These are phyloP conservation scores for Ilyonectria mors-panacis DNA, from an alignment of 2,329 filamentous ascomycete genomes.

Conservation along the genomic window DNA sequence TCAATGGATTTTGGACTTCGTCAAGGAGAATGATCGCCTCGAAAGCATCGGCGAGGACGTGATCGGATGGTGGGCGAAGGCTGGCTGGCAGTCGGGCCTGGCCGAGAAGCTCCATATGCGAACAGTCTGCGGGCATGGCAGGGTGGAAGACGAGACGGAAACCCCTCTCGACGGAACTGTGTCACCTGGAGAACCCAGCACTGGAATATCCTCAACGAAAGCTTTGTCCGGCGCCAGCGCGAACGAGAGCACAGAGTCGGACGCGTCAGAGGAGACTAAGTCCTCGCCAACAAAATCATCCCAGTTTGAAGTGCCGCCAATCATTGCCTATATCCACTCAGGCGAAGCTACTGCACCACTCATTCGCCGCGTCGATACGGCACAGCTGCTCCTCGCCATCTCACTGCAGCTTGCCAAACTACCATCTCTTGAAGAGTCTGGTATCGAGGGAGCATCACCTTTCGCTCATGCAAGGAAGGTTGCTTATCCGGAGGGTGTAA, in stretches of 20 bases:
- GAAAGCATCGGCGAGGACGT: constrained; percentile 94
- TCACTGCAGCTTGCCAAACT: constrained; percentile 91
- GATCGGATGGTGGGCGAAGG: constrained; percentile 95
- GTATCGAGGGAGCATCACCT: constrained; percentile 72
- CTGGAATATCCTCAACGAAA: constrained; percentile 24
- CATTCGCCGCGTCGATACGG: constrained; percentile 90
- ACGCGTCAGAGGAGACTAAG: constrained; percentile 23
- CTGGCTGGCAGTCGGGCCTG: constrained; percentile 88
- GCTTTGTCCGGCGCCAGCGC: constrained; percentile 1
- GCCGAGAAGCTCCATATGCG: constrained; percentile 82
- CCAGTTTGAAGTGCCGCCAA: constrained; percentile 71
- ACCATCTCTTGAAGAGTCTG: constrained; percentile 76
- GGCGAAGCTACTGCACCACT: constrained; percentile 69
- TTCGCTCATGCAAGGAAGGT: constrained; percentile 86
- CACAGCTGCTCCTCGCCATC: constrained; percentile 83
- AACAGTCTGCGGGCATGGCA: constrained; percentile 67
- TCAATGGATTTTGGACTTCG: constrained; percentile 89
- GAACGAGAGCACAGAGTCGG: constrained; percentile 7
- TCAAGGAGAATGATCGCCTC: constrained; percentile 83
- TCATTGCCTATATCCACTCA: constrained; percentile 87
- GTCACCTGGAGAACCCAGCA: constrained; percentile 46
- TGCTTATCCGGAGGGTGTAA: constrained; percentile 86
- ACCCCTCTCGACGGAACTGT: constrained; percentile 49
- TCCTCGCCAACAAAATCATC: constrained; percentile 30
- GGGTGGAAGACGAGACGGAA: constrained; percentile 57